A percentile compares a stretch with the other conserved stretches of the same genome.
These are phyloP conservation scores for Epichloe brachyelytri DNA, from an alignment of 2,329 filamentous ascomycete species.

Conservation along the genomic window DNA sequence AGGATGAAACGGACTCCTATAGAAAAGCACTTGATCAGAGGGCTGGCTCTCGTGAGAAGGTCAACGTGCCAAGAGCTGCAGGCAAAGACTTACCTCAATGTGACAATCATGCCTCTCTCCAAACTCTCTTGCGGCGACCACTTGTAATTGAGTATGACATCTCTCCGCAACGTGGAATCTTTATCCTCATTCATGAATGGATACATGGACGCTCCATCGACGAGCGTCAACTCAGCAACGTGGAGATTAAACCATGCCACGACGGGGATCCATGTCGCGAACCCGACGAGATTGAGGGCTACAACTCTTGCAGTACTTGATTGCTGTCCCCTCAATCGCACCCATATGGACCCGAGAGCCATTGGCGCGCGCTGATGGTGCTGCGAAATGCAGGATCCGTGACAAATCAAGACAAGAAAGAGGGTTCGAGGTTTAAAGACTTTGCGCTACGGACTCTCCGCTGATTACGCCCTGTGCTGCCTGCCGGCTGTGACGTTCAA, in stretches of 20 bases:
- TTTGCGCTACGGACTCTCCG: too few species aligned
- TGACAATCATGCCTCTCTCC: slow-evolving; percentile 61
- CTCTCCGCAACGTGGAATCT: slow-evolving; percentile 38
- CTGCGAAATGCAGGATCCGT: background rate
- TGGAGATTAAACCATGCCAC: slow-evolving; percentile 48
- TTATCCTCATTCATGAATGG: slow-evolving; percentile 60
- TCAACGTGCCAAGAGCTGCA: background rate
- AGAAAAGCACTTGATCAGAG: background rate
- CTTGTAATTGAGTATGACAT: slow-evolving; percentile 47
- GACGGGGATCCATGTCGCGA: slow-evolving; percentile 49
- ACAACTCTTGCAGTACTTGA: slow-evolving; percentile 20
- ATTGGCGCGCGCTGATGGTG: background rate
- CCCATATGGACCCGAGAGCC: slow-evolving; percentile 18
- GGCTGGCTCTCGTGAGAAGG: background rate
- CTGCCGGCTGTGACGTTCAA: too few species aligned
- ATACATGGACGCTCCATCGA: slow-evolving; percentile 60
- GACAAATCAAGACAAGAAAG: too few species aligned
- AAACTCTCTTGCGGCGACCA: slow-evolving; percentile 44
- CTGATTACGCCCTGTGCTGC: too few species aligned
- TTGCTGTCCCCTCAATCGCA: slow-evolving; percentile 15
- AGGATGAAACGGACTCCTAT: slow-evolving; percentile 58
- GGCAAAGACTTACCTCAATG: slow-evolving; percentile 39
- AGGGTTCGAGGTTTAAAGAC: too few species aligned
- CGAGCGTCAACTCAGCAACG: slow-evolving; percentile 43
- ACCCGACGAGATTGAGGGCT: slow-evolving; percentile 34